A percentile compares a stretch with the other conserved stretches of the same genome.
phyloP scores from a whole-genome alignment of 2,329 filamentous ascomycete species.

The Ophioceras dolichostomum region DNA sequence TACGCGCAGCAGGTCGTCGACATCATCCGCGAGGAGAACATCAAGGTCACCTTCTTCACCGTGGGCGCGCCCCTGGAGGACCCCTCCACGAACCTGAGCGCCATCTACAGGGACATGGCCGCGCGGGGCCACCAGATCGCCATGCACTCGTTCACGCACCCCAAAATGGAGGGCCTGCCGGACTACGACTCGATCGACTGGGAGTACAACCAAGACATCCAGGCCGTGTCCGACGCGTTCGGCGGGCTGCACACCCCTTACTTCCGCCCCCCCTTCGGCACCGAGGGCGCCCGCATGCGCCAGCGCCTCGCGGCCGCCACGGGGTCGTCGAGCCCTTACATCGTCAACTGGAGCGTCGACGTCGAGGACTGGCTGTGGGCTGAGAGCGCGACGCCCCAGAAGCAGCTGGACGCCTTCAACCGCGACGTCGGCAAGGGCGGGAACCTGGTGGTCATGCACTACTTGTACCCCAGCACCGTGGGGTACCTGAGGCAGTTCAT shows the following conservation, averaged over 20 bases:
- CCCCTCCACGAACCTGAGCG: constrained; percentile 44
- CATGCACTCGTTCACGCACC: constrained; percentile 56
- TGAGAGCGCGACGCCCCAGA: constrained; percentile 46
- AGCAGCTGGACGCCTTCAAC: constrained; percentile 54
- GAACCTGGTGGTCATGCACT: constrained; percentile 56
- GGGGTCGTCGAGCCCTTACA: constrained; percentile 36
- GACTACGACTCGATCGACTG: constrained; percentile 43
- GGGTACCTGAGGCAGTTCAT: constrained; percentile 53
- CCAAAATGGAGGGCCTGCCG: constrained; percentile 48
- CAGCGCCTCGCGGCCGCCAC: constrained; percentile 45
- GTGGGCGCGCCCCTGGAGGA: constrained; percentile 52
- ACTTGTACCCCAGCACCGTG: constrained; percentile 52
- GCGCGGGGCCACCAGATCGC: constrained; percentile 54
- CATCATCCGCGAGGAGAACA: constrained; percentile 46
- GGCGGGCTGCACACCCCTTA: constrained; percentile 28
- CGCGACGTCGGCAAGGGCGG: constrained; percentile 50
- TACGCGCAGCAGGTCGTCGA: constrained; percentile 48
- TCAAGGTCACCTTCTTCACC: constrained; percentile 61
- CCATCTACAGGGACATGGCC: constrained; percentile 52
- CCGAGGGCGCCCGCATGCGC: constrained; percentile 53
- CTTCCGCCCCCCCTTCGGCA: constrained; percentile 60
- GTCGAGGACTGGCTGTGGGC: constrained; percentile 63
- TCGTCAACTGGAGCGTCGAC: constrained; percentile 59
- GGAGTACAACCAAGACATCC: constrained; percentile 47
- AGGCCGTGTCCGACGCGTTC: constrained; percentile 28